Evolutionary conservation across 148 eudicot genomes (phyloP).

Genomic region (Silene latifolia): DNA sequence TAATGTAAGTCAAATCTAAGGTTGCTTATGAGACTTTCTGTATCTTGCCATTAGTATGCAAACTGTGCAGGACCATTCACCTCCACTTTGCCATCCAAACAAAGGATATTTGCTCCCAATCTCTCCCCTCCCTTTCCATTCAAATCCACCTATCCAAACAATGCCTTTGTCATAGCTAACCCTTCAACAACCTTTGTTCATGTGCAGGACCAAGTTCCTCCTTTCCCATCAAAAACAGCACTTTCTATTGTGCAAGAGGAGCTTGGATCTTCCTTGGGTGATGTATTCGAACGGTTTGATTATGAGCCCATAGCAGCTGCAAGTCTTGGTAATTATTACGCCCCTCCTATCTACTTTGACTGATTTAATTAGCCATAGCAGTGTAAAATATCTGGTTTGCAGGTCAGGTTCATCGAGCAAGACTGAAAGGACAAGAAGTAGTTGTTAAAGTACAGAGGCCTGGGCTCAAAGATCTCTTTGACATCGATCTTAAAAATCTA

Average conservation of each 20-base stretch:
- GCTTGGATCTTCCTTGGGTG: constrained; percentile 64
- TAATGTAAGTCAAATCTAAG: too few species aligned
- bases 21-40: background rate
- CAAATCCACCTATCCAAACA: too few species aligned
- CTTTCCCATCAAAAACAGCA: constrained; percentile 92
- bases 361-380: constrained; percentile 9
- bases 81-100: too few species aligned
- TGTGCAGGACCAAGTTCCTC: constrained; percentile 98
- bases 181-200: constrained; percentile 14
- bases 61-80: background rate
- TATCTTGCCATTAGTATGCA: background rate
- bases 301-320: constrained; percentile 96
- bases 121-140: too few species aligned
- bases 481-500: constrained; percentile 90
- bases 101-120: too few species aligned
- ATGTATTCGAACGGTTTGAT: constrained; percentile 81
- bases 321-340: constrained; percentile 70
- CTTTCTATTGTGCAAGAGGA: constrained; percentile 87
- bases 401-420: constrained; percentile 99
- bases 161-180: background rate
- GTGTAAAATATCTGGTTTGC: constrained; percentile 24
- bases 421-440: constrained; percentile 77
- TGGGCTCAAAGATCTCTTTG: constrained; percentile 92
- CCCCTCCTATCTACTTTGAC: background rate
- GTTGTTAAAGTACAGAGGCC: constrained; percentile 97